phyloP scores from a whole-genome alignment of 495 filamentous ascomycete genomes.

The Bacidia rubella region DNA sequence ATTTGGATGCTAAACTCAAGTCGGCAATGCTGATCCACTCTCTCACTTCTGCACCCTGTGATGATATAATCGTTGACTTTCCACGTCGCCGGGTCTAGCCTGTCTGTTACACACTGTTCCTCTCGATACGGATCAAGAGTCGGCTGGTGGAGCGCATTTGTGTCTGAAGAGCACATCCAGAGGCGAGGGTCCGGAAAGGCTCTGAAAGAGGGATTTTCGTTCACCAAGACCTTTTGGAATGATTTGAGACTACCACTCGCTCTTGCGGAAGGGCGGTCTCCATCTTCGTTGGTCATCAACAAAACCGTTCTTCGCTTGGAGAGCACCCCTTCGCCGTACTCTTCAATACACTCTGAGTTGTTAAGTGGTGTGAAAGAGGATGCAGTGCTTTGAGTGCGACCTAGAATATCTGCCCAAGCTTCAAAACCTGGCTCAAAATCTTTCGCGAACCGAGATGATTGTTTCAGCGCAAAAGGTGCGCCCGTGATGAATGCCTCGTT shows the following conservation, averaged over 20 bases:
- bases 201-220: too few relatives aligned
- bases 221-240: background rate
- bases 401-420: too few relatives aligned
- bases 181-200: too few relatives aligned
- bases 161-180: slow-evolving; percentile 1
- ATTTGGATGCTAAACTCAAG: slow-evolving; percentile 31
- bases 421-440: too few relatives aligned
- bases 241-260: background rate
- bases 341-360: slow-evolving; percentile 5
- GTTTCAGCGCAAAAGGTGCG: background rate
- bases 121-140: slow-evolving; percentile 7
- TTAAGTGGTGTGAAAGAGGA: too few relatives aligned
- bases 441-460: too few relatives aligned
- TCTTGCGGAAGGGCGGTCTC: background rate
- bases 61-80: slow-evolving; percentile 10
- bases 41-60: slow-evolving; percentile 28
- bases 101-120: background rate
- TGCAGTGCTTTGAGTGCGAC: too few relatives aligned
- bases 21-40: slow-evolving; percentile 24
- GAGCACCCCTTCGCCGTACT: slow-evolving; percentile 2
- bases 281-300: background rate
- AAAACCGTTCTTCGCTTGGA: slow-evolving; percentile 1
- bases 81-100: background rate
- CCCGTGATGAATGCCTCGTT: slow-evolving; percentile 18
- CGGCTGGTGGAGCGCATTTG: too few relatives aligned